phyloP scores from a whole-genome alignment of 768 basidiomycete genomes.

The Chalciporus sphaerocephalus region DNA sequence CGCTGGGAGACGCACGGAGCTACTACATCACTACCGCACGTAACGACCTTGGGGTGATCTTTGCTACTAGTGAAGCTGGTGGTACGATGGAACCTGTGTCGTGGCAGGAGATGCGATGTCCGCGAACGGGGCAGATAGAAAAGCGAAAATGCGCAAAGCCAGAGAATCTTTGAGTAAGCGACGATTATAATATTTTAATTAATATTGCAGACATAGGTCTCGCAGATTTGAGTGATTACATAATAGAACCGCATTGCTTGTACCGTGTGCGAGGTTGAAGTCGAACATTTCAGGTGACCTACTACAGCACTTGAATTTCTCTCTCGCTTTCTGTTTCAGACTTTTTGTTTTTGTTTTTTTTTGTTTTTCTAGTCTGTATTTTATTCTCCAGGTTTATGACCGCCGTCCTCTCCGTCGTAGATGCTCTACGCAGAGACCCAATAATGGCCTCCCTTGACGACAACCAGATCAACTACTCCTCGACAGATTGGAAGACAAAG shows the following conservation, averaged over 20 bases:
- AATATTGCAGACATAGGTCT: slow-evolving; percentile 9
- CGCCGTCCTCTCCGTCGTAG: slow-evolving; percentile 58
- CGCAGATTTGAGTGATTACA: not conserved
- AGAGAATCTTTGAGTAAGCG: slow-evolving; percentile 45
- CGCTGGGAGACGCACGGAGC: slow-evolving; percentile 84
- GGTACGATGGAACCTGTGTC: slow-evolving; percentile 81
- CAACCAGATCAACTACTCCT: slow-evolving; percentile 53
- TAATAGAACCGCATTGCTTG: not conserved
- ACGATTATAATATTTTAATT: slow-evolving; percentile 23
- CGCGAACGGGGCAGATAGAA: slow-evolving; percentile 73
- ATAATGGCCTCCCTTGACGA: slow-evolving; percentile 62
- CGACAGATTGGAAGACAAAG: slow-evolving; percentile 72
- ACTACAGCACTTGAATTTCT: too few relatives aligned
- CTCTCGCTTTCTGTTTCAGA: slow-evolving; percentile 5
- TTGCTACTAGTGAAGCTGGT: slow-evolving; percentile 84
- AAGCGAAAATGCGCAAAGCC: slow-evolving; percentile 87
- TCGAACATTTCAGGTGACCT: slow-evolving; percentile 1
- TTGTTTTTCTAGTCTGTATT: slow-evolving; percentile 24
- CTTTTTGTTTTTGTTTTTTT: slow-evolving; percentile 4
- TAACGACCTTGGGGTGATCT: slow-evolving; percentile 88
- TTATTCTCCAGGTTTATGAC: slow-evolving; percentile 43
- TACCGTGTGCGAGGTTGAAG: not conserved
- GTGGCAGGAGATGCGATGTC: slow-evolving; percentile 90
- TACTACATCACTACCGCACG: slow-evolving; percentile 90
- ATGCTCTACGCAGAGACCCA: slow-evolving; percentile 55